Conservation (phyloP, 345 rosid genomes). For the Ricinus communis region DNA sequence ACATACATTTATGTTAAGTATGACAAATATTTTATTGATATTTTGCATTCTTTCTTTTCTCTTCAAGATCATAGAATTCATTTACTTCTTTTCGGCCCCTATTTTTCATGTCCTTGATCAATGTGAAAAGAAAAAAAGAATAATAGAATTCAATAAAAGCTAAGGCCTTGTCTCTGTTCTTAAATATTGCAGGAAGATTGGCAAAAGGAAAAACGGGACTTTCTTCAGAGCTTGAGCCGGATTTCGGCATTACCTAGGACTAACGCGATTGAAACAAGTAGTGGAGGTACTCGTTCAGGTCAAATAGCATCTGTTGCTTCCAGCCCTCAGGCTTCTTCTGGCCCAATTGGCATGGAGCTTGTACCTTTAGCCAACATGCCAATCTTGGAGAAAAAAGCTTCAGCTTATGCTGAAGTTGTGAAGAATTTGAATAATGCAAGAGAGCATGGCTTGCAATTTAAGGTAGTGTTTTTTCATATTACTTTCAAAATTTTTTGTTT, state of each 20-base stretch:
- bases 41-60: not conserved
- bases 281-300: constrained; percentile 46
- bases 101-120: not conserved
- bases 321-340: constrained; percentile 58
- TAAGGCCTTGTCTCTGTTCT: constrained; percentile 14
- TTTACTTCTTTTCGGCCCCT: not conserved
- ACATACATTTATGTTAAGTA: not conserved
- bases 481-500: not conserved
- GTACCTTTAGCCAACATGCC: constrained; percentile 68
- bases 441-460: constrained; percentile 72
- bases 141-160: not conserved
- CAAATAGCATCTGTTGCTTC: constrained; percentile 57
- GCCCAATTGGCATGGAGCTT: constrained; percentile 53
- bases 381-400: constrained; percentile 67
- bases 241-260: constrained; percentile 82
- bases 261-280: constrained; percentile 46
- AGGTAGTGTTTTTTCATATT: constrained; percentile 43
- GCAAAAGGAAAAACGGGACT: constrained; percentile 91
- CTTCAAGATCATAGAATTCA: not conserved
- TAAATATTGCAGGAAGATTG: constrained; percentile 72
- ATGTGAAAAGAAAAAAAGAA: not conserved
- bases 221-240: constrained; percentile 89
- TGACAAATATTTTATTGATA: not conserved
- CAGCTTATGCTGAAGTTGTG: constrained; percentile 77
- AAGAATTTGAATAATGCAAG: constrained; percentile 75